phyloP scores from a whole-genome alignment of 73 alveolate species.

The Breviolum minutum region DNA sequence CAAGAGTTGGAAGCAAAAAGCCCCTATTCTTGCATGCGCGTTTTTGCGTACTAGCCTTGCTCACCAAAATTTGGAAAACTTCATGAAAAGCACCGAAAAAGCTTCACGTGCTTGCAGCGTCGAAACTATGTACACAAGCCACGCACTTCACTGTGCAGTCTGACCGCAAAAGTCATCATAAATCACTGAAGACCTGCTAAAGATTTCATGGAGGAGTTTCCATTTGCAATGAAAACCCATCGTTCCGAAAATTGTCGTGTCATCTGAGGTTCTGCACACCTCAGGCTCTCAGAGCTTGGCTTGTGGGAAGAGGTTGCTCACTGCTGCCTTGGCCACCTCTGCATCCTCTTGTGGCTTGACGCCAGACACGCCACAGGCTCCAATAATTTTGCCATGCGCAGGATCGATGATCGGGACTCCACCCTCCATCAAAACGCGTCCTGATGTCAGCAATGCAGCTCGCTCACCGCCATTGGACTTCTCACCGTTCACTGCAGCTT shows the following conservation, averaged over 20 bases:
- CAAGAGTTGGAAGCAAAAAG: too few species aligned
- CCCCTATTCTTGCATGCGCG: too few species aligned
- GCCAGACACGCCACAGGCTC: constrained; percentile 93
- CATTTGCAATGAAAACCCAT: background rate
- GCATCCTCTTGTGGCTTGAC: constrained; percentile 93
- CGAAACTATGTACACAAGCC: constrained; percentile 40
- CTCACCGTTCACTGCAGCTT: constrained; percentile 87
- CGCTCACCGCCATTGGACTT: constrained; percentile 86
- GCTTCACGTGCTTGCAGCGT: background rate
- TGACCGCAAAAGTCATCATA: background rate
- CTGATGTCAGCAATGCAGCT: constrained; percentile 83
- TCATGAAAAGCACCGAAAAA: background rate
- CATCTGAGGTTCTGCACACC: background rate
- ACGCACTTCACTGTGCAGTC: background rate
- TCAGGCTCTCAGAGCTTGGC: constrained; percentile 74
- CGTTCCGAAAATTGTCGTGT: background rate
- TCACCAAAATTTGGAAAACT: constrained; percentile 14
- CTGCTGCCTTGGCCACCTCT: constrained; percentile 84
- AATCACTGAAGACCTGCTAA: background rate
- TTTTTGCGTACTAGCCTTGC: too few species aligned
- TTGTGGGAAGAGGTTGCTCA: constrained; percentile 32
- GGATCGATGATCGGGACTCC: constrained; percentile 95
- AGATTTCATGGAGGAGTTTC: background rate
- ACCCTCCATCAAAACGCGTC: constrained; percentile 85
- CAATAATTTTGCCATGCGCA: constrained; percentile 73